Base-by-base conservation (phyloP, 257 asterid genomes). In the Echites panduratus region DNA sequence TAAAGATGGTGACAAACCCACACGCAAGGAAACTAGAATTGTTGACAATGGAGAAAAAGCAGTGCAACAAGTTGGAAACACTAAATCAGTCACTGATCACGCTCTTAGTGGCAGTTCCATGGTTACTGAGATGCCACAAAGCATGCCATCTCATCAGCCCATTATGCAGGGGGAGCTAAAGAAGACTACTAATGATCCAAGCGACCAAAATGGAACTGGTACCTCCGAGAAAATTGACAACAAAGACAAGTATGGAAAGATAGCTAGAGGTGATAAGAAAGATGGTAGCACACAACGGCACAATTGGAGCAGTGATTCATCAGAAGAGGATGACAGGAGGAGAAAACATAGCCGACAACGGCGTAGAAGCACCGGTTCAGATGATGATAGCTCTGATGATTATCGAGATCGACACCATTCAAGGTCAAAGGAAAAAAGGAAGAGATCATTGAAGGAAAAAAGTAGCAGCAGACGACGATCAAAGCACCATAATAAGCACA, bases 401-500 rank as follows among this genome's bases (percentile, higher is more conserved):
- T 74, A 78, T 74, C 76, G 70, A 70, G 95, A 76, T 64, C 79
- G 80, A 8, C 77, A 72, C 61, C 70, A 20, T 57, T 85, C 90
- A 43, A 86, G 81, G 72, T 85, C 93, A 22, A 81, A 83, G 82
- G 82, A 78, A 77, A 84, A 84, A 67, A 88, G 82, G 35, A 89
- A 87, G 79, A 79, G 80, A 41, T 72, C 84, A 40, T 74, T 84
- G 19, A 76, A 79, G 59, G 90, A 83, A 52, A 88, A 83, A 81
- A 84, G 89, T 74, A 82, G 96, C 78, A 84, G 89, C 77, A 82
- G 83, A 79, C 89, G 82, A 72, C 95, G 75, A 66, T 81, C 96
- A 32, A 91, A 89, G 87, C 95, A 89, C 79, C 85, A 70, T 71
- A 91, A 87, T 71, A 91, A 87, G 75, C 90, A 86, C 78, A 82